Evolutionary conservation across 805 yeast genomes (phyloP).

Genomic region (Candida qinlingensis): DNA sequence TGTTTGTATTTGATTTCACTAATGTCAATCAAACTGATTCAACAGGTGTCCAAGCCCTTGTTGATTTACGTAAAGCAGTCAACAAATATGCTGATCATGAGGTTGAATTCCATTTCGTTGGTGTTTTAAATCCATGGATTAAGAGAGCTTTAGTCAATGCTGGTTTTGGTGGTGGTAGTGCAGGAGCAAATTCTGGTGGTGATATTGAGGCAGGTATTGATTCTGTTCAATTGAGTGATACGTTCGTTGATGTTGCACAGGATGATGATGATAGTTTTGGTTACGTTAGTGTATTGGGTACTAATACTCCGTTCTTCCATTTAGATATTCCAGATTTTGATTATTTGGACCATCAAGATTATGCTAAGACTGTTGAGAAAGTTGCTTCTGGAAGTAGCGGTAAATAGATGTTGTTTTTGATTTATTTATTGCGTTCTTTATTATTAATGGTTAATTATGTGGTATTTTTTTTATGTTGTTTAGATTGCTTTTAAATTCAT

Average conservation of each 20-base stretch:
- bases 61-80: constrained; percentile 69
- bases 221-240: constrained; percentile 15
- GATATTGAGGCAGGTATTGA: constrained; percentile 28
- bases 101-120: constrained; percentile 86
- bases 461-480: too few relatives aligned
- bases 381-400: too few relatives aligned
- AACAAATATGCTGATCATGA: constrained; percentile 73
- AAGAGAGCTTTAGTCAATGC: constrained; percentile 67
- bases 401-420: too few relatives aligned
- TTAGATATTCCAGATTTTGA: constrained; percentile 58
- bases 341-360: constrained; percentile 9
- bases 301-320: constrained; percentile 74
- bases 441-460: too few relatives aligned
- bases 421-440: too few relatives aligned
- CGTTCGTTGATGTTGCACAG: constrained; percentile 21
- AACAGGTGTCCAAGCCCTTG: constrained; percentile 72
- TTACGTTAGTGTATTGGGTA: constrained; percentile 51
- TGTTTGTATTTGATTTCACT: constrained; percentile 78
- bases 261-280: constrained; percentile 26
- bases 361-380: too few relatives aligned
- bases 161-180: constrained; percentile 72
- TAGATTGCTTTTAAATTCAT: too few relatives aligned
- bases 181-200: neutral
- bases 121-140: constrained; percentile 83
- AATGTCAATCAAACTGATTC: constrained; percentile 72